phyloP scores from a whole-genome alignment of 305 asterid genomes.

The Ilex paraguariensis region DNA sequence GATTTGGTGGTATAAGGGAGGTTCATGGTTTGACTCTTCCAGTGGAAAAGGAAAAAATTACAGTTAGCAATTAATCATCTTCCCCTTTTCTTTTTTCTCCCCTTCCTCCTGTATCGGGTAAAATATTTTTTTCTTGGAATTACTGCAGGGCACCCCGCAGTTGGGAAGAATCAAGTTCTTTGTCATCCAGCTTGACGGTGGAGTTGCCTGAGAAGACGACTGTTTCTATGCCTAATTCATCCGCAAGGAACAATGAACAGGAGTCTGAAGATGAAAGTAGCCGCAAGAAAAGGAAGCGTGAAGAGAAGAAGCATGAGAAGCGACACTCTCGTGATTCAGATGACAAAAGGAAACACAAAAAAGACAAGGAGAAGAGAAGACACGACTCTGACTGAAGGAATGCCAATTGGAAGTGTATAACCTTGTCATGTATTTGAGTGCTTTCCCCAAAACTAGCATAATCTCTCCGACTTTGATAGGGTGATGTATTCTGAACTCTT shows the following conservation, averaged over 20 bases:
- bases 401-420: neutral
- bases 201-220: slow-evolving; percentile 34
- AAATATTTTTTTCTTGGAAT: slow-evolving; percentile 5
- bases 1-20: too few species aligned
- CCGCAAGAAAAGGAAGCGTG: slow-evolving; percentile 73
- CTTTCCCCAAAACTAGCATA: too few species aligned
- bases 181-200: slow-evolving; percentile 34
- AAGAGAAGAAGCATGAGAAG: slow-evolving; percentile 68
- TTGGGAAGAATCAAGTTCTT: slow-evolving; percentile 39
- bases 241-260: slow-evolving; percentile 41
- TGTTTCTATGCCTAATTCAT: slow-evolving; percentile 26
- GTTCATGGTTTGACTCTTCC: too few species aligned
- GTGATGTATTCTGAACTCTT: too few species aligned
- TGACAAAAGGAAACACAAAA: slow-evolving; percentile 59
- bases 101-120: too few species aligned
- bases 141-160: slow-evolving; percentile 47
- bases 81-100: too few species aligned
- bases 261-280: slow-evolving; percentile 53
- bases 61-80: too few species aligned
- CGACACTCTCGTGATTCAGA: slow-evolving; percentile 57
- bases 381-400: slow-evolving; percentile 44
- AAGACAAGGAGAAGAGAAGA: slow-evolving; percentile 64
- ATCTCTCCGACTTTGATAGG: too few species aligned
- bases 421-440: neutral
- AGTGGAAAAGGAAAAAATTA: too few species aligned